Base-by-base conservation (phyloP, 2,329 filamentous ascomycete genomes). In the Phoma sp. region DNA sequence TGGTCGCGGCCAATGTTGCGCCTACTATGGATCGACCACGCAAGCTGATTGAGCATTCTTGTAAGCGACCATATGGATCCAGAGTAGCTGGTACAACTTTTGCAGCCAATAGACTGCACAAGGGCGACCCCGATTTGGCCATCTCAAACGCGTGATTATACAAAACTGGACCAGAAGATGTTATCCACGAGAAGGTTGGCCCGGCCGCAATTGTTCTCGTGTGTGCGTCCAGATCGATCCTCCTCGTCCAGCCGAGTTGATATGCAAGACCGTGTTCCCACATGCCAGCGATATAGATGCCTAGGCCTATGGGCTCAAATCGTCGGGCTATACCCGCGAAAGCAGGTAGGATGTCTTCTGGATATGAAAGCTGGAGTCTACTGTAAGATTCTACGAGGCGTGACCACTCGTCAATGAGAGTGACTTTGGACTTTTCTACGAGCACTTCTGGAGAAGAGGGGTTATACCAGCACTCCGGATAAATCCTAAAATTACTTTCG, bases 261-360 rank as follows among this genome's bases (percentile, higher is more conserved):
- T 12, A 9, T 6, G 17, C 33, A 21, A 57, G n/a, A 3, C 21
- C 38, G 27, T 5, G 31, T n/a, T 50, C 51, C 55, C 51, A 58
- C 12, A 58, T 35, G 2, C 55, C 55, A 3, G 47, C 55, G 2
- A 58, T 24, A n/a, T 58, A 58, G 4, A 19, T 36, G 1, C 51
- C 55, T 21, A 51, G 32, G 12, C 43, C 9, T 1, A 39, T 10
- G 1, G n/a, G 3, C 6, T 46, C 27, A 2, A 37, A 27, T 5
- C 33, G 37, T 36, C 35, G 36, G 21, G 58, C 58, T 13, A 61
- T n/a, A 6, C 55, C 55, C 10, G 54, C 58, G 2, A 61, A 25
- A 17, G 58, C 58, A 4, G 58, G 58, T 29, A 61, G 40, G 1
- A 32, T 17, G 41, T 61, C 51, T 17, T 29, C 22, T 13, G 37